Percentiles rank a stretch among this genome's conserved stretches.
Conservation (phyloP, 495 filamentous ascomycete genomes). For the Pseudotulostoma volvatum region DNA sequence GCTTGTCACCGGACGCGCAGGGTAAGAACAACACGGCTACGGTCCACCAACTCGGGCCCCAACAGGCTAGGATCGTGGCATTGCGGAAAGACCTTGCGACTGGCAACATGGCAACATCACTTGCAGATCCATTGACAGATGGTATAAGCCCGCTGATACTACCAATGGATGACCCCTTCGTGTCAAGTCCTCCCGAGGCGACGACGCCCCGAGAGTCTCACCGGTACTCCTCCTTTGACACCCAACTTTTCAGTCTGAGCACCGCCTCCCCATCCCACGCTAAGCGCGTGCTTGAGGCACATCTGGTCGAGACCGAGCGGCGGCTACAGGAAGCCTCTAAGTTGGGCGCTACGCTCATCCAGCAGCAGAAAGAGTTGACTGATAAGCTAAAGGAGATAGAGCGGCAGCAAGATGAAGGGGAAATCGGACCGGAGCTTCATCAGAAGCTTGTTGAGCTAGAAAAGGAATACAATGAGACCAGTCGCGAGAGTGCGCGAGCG, state of each 20-base stretch:
- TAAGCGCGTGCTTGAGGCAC: constrained; percentile 76
- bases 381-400: constrained; percentile 76
- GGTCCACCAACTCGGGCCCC: no score
- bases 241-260: constrained; percentile 60
- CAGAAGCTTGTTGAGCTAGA: constrained; percentile 76
- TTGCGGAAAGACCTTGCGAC: no score
- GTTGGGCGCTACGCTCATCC: constrained; percentile 67
- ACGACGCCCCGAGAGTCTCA: constrained; percentile 36
- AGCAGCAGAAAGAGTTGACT: constrained; percentile 65
- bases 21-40: no score
- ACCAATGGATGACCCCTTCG: constrained; percentile 42
- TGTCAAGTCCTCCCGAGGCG: constrained; percentile 21
- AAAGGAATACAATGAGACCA: constrained; percentile 88
- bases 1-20: no score
- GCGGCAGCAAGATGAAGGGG: constrained; percentile 57
- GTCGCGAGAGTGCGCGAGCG: constrained; percentile 72
- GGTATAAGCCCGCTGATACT: constrained; percentile 9
- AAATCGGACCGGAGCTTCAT: constrained; percentile 69
- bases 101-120: not conserved
- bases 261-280: constrained; percentile 67
- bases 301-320: constrained; percentile 78
- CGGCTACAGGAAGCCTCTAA: constrained; percentile 81
- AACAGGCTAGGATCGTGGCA: no score
- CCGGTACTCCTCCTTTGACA: constrained; percentile 65
- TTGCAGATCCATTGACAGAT: constrained; percentile 1